Conservation (phyloP, 176 grass and related monocot species). For the Zizania latifolia region DNA sequence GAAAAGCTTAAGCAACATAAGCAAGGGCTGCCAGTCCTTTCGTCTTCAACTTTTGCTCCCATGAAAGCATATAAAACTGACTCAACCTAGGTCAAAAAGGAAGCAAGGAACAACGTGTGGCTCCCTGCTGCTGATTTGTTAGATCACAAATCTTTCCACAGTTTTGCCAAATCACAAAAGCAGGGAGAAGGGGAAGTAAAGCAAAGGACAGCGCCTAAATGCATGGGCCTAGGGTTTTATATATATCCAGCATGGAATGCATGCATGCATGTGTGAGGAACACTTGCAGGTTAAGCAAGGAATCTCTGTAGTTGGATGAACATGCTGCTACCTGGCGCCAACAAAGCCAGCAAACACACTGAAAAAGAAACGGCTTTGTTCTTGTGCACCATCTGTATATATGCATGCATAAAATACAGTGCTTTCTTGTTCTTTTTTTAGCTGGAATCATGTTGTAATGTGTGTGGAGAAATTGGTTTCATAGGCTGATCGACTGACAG, state of each 20-base stretch:
- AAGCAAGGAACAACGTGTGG: background rate
- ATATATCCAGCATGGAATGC: background rate
- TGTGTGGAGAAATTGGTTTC: background rate
- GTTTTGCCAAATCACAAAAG: slow-evolving; percentile 28
- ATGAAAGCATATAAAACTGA: background rate
- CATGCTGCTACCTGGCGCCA: slow-evolving; percentile 9
- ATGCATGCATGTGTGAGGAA: background rate
- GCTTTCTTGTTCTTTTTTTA: background rate
- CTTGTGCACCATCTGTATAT: background rate
- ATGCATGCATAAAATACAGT: background rate
- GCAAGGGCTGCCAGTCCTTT: background rate
- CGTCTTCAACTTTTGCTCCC: background rate
- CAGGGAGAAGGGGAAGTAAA: background rate
- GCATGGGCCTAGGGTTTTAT: background rate
- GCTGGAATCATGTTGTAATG: background rate
- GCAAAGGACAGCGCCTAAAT: slow-evolving; percentile 16
- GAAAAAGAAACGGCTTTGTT: background rate
- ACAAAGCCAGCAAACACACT: background rate
- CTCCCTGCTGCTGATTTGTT: slow-evolving; percentile 11
- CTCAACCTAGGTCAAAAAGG: background rate
- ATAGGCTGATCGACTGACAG: background rate
- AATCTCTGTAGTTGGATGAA: slow-evolving; percentile 2
- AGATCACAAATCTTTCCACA: slow-evolving; percentile 7
- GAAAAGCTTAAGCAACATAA: background rate
- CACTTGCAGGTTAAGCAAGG: slow-evolving; percentile 39